These are phyloP conservation scores for Trichophyton equinum DNA, from an alignment of 2,329 filamentous ascomycete species.

Conservation along the genomic window DNA sequence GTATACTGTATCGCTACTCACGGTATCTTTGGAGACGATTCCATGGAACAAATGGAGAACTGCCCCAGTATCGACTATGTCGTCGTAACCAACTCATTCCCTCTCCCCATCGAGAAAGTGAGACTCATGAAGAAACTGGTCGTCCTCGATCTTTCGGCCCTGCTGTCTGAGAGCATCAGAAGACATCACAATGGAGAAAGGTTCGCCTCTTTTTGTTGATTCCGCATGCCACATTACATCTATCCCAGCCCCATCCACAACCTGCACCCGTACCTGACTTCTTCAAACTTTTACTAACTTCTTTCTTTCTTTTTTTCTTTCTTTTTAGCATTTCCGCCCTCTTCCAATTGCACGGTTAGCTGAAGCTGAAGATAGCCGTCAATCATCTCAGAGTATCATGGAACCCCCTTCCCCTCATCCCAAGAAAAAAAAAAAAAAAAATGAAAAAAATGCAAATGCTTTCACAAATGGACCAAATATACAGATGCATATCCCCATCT, in stretches of 20 bases:
- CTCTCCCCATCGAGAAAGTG: slow-evolving; percentile 59
- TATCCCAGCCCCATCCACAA: neutral
- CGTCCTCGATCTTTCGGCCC: slow-evolving; percentile 73
- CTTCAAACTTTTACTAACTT: slow-evolving; percentile 4
- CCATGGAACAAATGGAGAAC: slow-evolving; percentile 74
- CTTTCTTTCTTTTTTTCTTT: neutral
- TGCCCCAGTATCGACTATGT: slow-evolving; percentile 92
- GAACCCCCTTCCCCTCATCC: neutral
- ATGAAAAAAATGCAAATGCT: neutral
- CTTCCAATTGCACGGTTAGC: slow-evolving; percentile 49
- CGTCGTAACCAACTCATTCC: slow-evolving; percentile 94
- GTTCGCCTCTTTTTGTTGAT: slow-evolving; percentile 32
- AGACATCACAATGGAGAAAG: slow-evolving; percentile 89
- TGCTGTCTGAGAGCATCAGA: slow-evolving; percentile 84
- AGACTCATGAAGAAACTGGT: slow-evolving; percentile 68
- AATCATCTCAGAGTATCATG: neutral
- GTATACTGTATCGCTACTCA: slow-evolving; percentile 98
- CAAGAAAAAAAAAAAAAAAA: neutral
- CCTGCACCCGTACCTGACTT: neutral
- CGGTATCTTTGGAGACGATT: slow-evolving; percentile 82
- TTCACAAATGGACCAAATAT: neutral
- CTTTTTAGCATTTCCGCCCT: slow-evolving; percentile 11
- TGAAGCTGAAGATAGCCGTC: slow-evolving; percentile 14
- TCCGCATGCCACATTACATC: neutral
- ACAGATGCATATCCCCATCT: neutral